Conservation (phyloP, 1,139 yeast genomes). For the Kodamaea arcana region DNA sequence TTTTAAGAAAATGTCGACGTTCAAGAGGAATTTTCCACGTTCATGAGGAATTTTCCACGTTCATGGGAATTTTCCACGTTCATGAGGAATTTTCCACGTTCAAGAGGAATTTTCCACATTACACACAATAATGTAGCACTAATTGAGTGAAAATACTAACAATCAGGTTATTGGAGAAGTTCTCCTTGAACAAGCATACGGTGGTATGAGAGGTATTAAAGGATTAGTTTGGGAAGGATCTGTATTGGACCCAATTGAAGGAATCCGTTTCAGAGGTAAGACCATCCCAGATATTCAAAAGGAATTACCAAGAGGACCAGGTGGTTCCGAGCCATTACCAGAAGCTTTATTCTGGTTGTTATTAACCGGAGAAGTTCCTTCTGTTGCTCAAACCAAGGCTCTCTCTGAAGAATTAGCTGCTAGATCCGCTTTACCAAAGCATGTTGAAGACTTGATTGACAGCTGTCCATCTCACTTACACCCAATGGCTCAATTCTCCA, state of each 20-base stretch:
- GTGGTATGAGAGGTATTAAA: slow-evolving; percentile 99
- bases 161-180: slow-evolving; percentile 79
- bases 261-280: slow-evolving; percentile 97
- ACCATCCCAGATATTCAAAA: slow-evolving; percentile 94
- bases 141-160: no score
- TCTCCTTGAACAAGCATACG: slow-evolving; percentile 92
- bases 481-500: slow-evolving; percentile 97
- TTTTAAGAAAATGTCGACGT: no score
- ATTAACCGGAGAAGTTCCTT: slow-evolving; percentile 86
- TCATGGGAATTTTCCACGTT: no score
- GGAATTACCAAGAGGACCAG: slow-evolving; percentile 90
- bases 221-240: slow-evolving; percentile 99
- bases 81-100: no score
- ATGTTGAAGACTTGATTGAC: slow-evolving; percentile 78
- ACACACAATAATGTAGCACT: no score
- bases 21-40: no score
- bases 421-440: slow-evolving; percentile 80
- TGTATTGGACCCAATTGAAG: slow-evolving; percentile 95
- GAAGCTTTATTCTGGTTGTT: slow-evolving; percentile 92
- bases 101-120: no score
- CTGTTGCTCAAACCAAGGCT: slow-evolving; percentile 68
- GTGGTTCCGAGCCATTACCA: slow-evolving; percentile 81
- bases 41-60: no score
- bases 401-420: slow-evolving; percentile 82
- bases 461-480: slow-evolving; percentile 82